A percentile compares a stretch with the other conserved stretches of the same genome.
These are phyloP conservation scores for Metschnikowia koreensis DNA, from an alignment of 805 yeast genomes.

Conservation along the genomic window DNA sequence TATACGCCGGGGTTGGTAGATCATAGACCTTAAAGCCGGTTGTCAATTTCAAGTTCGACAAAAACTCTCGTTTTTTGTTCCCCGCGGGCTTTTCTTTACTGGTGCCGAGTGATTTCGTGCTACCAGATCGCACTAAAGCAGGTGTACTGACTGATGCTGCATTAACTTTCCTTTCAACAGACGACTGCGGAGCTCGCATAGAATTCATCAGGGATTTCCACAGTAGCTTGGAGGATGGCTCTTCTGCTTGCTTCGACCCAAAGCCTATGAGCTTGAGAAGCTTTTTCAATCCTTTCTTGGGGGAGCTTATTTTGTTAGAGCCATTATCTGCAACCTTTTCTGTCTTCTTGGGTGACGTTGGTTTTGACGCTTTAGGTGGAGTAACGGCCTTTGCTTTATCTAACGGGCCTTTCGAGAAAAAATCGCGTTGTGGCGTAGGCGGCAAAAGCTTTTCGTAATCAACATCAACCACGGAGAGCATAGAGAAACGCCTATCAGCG, in stretches of 20 bases:
- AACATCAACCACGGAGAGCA: conserved; percentile 18
- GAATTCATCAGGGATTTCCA: conserved; percentile 6
- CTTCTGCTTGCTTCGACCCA: conserved; percentile 7
- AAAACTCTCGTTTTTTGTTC: conserved; percentile 5
- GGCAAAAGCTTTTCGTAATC: conserved; percentile 19
- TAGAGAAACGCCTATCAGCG: conserved; percentile 10
- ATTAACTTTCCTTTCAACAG: neutral
- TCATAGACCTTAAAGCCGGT: conserved; percentile 10
- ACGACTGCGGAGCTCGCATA: neutral
- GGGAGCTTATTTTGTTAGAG: neutral
- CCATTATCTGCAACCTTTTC: neutral
- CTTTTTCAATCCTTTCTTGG: conserved; percentile 7
- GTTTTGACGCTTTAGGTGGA: neutral
- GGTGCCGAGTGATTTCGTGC: neutral
- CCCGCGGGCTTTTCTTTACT: neutral
- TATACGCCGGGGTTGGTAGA: conserved; percentile 14
- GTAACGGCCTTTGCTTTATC: neutral
- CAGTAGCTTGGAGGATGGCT: conserved; percentile 2
- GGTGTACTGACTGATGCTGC: neutral
- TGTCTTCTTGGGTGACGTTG: neutral
- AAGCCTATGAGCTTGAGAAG: conserved; percentile 8
- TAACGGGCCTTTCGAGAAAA: neutral
- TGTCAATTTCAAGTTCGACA: conserved; percentile 10
- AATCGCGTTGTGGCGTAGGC: conserved; percentile 10
- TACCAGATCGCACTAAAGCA: neutral